Conservation (phyloP, 2,329 filamentous ascomycete species). For the Aspergillus hortae region DNA sequence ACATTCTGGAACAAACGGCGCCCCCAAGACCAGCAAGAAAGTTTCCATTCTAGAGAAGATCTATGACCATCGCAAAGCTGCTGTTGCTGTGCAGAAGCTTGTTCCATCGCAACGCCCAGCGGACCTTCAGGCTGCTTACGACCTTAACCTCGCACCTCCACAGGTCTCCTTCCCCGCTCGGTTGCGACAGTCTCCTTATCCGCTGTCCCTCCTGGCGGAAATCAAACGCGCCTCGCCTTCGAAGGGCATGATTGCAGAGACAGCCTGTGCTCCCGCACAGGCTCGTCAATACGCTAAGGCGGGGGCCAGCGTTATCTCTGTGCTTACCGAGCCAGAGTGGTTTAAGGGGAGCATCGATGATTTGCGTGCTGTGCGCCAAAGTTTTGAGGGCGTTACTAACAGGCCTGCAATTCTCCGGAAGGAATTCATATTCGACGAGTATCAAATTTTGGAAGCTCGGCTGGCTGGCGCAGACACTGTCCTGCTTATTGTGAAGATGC, state of each 20-base stretch:
- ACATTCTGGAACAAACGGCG: slow-evolving; percentile 17
- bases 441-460: slow-evolving; percentile 92
- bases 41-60: slow-evolving; percentile 88
- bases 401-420: slow-evolving; percentile 89
- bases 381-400: slow-evolving; percentile 86
- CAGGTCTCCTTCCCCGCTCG: slow-evolving; percentile 76
- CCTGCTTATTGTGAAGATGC: slow-evolving; percentile 96
- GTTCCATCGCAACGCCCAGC: slow-evolving; percentile 78
- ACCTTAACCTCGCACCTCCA: slow-evolving; percentile 79
- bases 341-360: slow-evolving; percentile 98
- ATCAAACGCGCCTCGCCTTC: slow-evolving; percentile 96
- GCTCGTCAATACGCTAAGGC: slow-evolving; percentile 88
- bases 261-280: slow-evolving; percentile 83
- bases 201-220: slow-evolving; percentile 93
- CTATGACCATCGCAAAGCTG: slow-evolving; percentile 73
- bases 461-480: slow-evolving; percentile 92
- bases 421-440: slow-evolving; percentile 97
- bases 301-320: slow-evolving; percentile 94
- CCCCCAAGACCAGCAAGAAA: slow-evolving; percentile 53
- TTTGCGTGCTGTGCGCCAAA: slow-evolving; percentile 78
- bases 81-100: slow-evolving; percentile 75
- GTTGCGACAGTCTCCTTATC: slow-evolving; percentile 75
- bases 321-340: slow-evolving; percentile 98
- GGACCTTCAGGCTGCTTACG: slow-evolving; percentile 83
- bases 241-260: slow-evolving; percentile 87